Percentiles rank a stretch among this genome's conserved stretches.
Conservation (phyloP, 768 basidiomycete genomes). For the Rhodotorula diobovata region DNA sequence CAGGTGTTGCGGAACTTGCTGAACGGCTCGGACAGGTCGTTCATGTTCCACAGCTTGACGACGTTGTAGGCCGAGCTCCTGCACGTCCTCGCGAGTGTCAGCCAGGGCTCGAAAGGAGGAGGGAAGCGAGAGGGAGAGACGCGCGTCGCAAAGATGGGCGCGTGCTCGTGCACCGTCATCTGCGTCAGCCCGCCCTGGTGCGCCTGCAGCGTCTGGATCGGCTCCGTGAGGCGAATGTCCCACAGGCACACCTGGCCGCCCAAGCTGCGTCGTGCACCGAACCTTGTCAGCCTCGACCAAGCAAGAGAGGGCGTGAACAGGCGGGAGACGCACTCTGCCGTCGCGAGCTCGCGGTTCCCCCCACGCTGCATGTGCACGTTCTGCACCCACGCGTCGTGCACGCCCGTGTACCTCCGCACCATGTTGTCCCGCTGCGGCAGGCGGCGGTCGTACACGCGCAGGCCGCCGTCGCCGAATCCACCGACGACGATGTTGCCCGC, state of each 20-base stretch:
- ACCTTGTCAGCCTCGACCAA: background rate
- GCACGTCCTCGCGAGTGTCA: slow-evolving; percentile 42
- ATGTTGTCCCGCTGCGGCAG: slow-evolving; percentile 75
- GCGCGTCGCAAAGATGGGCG: slow-evolving; percentile 83
- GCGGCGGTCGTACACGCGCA: slow-evolving; percentile 89
- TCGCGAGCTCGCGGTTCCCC: slow-evolving; percentile 65
- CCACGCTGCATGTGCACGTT: slow-evolving; percentile 80
- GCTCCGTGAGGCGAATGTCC: slow-evolving; percentile 70
- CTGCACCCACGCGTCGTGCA: slow-evolving; percentile 82
- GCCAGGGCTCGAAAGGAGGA: background rate
- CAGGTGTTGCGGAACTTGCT: slow-evolving; percentile 45
- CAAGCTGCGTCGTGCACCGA: slow-evolving; percentile 54
- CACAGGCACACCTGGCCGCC: slow-evolving; percentile 87
- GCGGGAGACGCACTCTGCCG: slow-evolving; percentile 64
- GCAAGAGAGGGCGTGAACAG: background rate
- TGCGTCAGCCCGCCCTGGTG: slow-evolving; percentile 70
- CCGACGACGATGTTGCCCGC: slow-evolving; percentile 76
- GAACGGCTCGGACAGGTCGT: slow-evolving; percentile 57
- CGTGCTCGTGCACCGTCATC: slow-evolving; percentile 78
- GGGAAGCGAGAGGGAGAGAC: background rate
- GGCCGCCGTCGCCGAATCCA: slow-evolving; percentile 84
- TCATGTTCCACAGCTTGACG: slow-evolving; percentile 65
- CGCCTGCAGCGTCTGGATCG: slow-evolving; percentile 61
- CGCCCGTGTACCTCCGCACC: slow-evolving; percentile 64
- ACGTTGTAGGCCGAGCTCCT: slow-evolving; percentile 59